These are phyloP conservation scores for Amanita rubescens DNA, from an alignment of 768 basidiomycete species.

Conservation along the genomic window DNA sequence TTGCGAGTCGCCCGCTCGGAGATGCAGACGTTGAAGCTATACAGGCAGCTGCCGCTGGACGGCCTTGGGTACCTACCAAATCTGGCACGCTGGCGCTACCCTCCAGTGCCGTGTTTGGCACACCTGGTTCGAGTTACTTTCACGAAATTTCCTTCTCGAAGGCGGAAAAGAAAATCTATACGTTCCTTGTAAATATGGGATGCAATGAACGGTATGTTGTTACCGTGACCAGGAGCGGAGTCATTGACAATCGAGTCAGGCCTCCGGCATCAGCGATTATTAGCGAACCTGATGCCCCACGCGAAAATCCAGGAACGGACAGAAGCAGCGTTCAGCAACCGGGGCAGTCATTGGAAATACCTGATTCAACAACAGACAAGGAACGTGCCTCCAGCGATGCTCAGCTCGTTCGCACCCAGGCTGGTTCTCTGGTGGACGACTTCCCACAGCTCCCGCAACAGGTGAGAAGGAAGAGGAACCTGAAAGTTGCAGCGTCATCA, in stretches of 20 bases:
- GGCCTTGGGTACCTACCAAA: slow-evolving; percentile 27
- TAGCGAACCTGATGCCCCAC: slow-evolving; percentile 17
- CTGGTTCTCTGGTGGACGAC: too few relatives aligned
- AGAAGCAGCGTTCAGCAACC: slow-evolving; percentile 16
- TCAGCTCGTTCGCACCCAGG: too few relatives aligned
- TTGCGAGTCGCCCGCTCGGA: slow-evolving; percentile 18
- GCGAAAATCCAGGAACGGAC: slow-evolving; percentile 5
- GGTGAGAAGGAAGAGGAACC: too few relatives aligned
- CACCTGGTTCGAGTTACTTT: slow-evolving; percentile 15
- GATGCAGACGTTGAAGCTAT: slow-evolving; percentile 14
- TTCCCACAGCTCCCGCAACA: too few relatives aligned
- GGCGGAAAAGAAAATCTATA: slow-evolving; percentile 12
- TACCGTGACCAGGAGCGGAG: neutral
- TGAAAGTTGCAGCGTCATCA: too few relatives aligned
- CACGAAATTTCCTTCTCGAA: slow-evolving; percentile 15
- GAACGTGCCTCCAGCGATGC: slow-evolving; percentile 18
- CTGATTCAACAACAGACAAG: slow-evolving; percentile 14
- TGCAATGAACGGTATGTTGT: slow-evolving; percentile 28
- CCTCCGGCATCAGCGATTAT: slow-evolving; percentile 24
- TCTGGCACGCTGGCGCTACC: neutral
- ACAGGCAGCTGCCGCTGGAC: slow-evolving; percentile 9
- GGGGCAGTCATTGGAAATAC: slow-evolving; percentile 21
- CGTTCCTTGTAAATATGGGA: slow-evolving; percentile 27
- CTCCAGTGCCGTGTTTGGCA: slow-evolving; percentile 1
- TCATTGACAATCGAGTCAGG: slow-evolving; percentile 12